Evolutionary conservation across 2,329 filamentous ascomycete genomes (phyloP), one percentile per base, ranked within the genome.

Genomic region (Rhynchosporium graminicola): DNA sequence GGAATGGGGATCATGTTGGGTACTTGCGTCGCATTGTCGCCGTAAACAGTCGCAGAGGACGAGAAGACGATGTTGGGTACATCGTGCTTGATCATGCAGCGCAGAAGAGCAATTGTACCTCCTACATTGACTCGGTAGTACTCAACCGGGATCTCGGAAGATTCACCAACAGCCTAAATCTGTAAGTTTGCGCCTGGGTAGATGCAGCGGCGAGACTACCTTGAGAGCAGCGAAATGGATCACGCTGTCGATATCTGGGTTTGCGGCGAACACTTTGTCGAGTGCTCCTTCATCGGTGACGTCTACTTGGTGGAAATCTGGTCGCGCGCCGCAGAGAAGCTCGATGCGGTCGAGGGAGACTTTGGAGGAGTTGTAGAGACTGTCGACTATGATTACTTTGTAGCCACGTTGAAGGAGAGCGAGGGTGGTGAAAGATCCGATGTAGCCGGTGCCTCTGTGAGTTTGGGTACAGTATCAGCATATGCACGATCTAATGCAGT

Each of bases 221-320:
- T 99, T 99, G 70, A 99, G 84, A 29, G 95, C 95, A 67, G 95
- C 96, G 76, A 99, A 99, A 82, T 99, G 95, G 73, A 99, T 98
- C 69, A 98, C 95, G 76, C 91, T 97, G 83, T 97, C 92, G 74
- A 99, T 97, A 73, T 91, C 89, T 57, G 93, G 92, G 79, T 98
- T 89, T 74, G 89, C 90, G 67, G 85, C 82, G 75, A 99, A 97
- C 72, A 98, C 90, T 72, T 88, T 87, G 76, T 97, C 91, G 63
- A 99, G 83, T 12, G 82, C 89, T 66, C 84, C 83, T 77, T 95
- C 89, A 74, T 97, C 86, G 70, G 92, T 97, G 73, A 99, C 85
- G 79, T 99, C 95, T 74, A 87, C 81, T 77, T 96, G 80, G 81
- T 92, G 87, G 77, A 97, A 97, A 65, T 82, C 80, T 61, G 95